Evolutionary conservation across 1,139 yeast genomes (phyloP), one percentile per base, ranked within the genome.

Genomic region (Taphrina confusa): DNA sequence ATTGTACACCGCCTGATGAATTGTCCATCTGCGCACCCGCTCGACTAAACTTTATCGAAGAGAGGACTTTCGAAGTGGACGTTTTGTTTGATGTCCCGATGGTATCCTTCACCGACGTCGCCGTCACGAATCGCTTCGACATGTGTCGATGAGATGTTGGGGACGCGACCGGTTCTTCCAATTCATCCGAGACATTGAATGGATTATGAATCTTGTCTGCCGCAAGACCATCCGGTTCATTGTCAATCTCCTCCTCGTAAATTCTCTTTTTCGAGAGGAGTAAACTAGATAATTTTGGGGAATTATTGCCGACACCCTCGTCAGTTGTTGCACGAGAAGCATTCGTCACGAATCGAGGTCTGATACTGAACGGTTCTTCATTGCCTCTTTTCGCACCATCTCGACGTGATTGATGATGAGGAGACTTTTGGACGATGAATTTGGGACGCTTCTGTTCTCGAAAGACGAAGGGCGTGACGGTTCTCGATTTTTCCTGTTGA

Each of bases 181-280:
- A 20, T n/a, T 54, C 58, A 23, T 54, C 58, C 31, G 58, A 54
- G 40, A 54, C 58, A 30, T 44, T 37, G 58, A 54, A 54, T 8
- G 58, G 58, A 34, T 54, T 44, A 25, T 54, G 58, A 9, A 22
- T 11, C 9, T 18, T 4, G 16, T 42, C 47, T 25, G 8, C 42
- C 4, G 14, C 5, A 6, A 25, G 20, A 6, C 20, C 25, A 9
- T 37, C 42, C n/a, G 18, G n/a, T 18, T 16, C 42, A 18, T 37
- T 11, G 8, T 1, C 42, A 18, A 37, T 37, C 2, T 37, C 42
- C n/a, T 11, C n/a, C 25, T 37, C 42, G n/a, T 14, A 2, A 11
- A 6, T 3, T 18, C 42, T 37, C 42, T 37, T 37, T 18, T 37
- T 22, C 6, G 42, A 25, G 4, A 37, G 25, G 25, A 37, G 8